These are phyloP conservation scores for Fusarium pseudoanthophilum DNA, from an alignment of 2,329 filamentous ascomycete species.

Conservation along the genomic window DNA sequence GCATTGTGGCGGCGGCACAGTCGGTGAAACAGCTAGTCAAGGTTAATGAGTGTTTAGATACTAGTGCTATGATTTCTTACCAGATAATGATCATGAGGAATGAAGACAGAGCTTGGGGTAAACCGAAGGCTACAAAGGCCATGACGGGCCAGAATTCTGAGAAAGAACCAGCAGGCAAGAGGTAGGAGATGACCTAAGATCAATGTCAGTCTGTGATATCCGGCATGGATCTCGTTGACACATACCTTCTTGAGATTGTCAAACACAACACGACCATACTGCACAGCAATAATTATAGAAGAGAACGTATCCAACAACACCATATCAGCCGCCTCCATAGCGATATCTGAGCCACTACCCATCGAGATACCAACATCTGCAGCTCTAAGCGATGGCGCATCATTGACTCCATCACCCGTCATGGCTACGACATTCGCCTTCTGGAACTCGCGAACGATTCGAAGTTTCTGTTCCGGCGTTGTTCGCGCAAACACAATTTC, in stretches of 20 bases:
- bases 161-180: slow-evolving; percentile 78
- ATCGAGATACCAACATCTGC: slow-evolving; percentile 88
- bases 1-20: slow-evolving; percentile 75
- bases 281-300: slow-evolving; percentile 76
- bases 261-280: slow-evolving; percentile 80
- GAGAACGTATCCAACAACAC: slow-evolving; percentile 81
- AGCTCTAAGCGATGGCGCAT: slow-evolving; percentile 81
- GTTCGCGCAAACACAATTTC: slow-evolving; percentile 81
- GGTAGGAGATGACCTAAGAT: slow-evolving; percentile 58
- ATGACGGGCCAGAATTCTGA: slow-evolving; percentile 81
- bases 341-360: slow-evolving; percentile 83
- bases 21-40: slow-evolving; percentile 75
- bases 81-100: slow-evolving; percentile 79
- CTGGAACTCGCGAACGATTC: slow-evolving; percentile 82
- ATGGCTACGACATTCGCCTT: slow-evolving; percentile 78
- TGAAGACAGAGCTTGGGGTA: slow-evolving; percentile 77
- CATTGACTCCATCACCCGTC: slow-evolving; percentile 89
- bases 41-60: background rate
- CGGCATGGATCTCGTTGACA: fast-evolving
- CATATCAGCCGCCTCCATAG: slow-evolving; percentile 83
- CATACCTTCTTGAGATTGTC: slow-evolving; percentile 77
- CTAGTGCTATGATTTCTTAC: slow-evolving; percentile 40
- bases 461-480: slow-evolving; percentile 81
- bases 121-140: slow-evolving; percentile 76
- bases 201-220: fast-evolving